Base-by-base conservation (phyloP, 345 rosid genomes). In the Linum trigynum region DNA sequence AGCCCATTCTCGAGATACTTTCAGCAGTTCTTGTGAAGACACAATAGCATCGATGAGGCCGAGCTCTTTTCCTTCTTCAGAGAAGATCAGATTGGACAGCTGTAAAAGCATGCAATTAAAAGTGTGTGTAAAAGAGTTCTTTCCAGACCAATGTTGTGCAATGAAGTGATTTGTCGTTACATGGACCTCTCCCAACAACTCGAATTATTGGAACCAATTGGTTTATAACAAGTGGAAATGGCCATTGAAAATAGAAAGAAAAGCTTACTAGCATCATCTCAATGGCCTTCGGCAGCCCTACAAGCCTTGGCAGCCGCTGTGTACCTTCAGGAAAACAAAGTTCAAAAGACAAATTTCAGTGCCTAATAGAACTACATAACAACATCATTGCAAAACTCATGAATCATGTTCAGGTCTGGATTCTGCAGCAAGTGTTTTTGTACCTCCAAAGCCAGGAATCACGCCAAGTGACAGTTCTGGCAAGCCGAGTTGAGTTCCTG, bases 401-500 rank as follows among this genome's bases (percentile, higher is more conserved):
- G 45, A 17, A 35, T 69, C 73, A 59, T 45, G 58, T 7, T 38
- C 7, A 38, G 53, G 9, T 10, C 4, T 11, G 32, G 38, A 42
- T 62, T 57, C 39, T 59, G 32, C 32, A 23, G 37, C n/a, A 11
- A 55, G 57, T 11, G 39, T 23, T 55, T 23, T n/a, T 11, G 5
- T 81, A 90, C 98, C 98, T 80, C 98, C 98, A 60, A 84, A 86
- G 23, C 98, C 98, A 23, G 98, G 98, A 68, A 92, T 88, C 51
- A 90, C 73, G 65, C 98, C 98, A 23, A 92, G 94, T 7, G 97
- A 76, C 67, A 90, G 74, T 76, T 92, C 98, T n/a, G 97, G 98
- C 83, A 90, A 79, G 61, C 89, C 97, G 61, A 90, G 84, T 69
- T 85, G 98, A 74, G 90, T 75, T 75, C 78, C 82, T 5, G 94